These are phyloP conservation scores for Cryptomeria japonica DNA, from an alignment of 75 land plant species.

Conservation along the genomic window DNA sequence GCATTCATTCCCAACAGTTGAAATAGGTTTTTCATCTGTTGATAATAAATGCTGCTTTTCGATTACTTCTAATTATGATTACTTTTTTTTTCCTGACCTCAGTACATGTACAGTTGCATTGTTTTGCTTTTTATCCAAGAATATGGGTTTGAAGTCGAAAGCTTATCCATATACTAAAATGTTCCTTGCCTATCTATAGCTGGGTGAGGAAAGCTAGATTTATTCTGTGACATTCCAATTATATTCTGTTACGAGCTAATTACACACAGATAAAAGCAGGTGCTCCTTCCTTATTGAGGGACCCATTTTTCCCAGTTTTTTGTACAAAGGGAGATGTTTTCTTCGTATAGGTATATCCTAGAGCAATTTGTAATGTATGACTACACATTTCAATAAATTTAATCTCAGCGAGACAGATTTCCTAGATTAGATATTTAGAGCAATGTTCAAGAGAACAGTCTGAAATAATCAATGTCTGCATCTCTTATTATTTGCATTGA, in stretches of 20 bases:
- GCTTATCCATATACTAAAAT: constrained; percentile 2
- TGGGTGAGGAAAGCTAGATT: not conserved
- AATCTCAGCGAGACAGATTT: not conserved
- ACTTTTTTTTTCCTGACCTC: not conserved
- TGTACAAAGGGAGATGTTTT: not conserved
- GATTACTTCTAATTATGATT: not conserved
- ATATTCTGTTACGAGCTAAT: not conserved
- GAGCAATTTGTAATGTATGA: not conserved
- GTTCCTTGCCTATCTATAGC: not conserved
- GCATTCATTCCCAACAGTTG: constrained; percentile 9
- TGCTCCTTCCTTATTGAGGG: not conserved
- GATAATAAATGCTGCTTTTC: not conserved
- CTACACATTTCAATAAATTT: not conserved
- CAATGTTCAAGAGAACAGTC: not conserved
- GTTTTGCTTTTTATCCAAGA: not conserved
- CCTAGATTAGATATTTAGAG: not conserved
- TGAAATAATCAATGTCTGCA: not conserved
- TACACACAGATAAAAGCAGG: not conserved
- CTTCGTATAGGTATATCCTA: not conserved
- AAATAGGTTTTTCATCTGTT: not conserved
- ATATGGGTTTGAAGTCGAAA: not conserved
- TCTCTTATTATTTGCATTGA: not conserved
- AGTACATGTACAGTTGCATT: not conserved
- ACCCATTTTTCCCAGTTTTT: not conserved
- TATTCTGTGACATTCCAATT: not conserved